Percentiles rank a stretch among this genome's conserved stretches.
Conservation (phyloP, 78 protist species). For the Chrysochromulina tobinii region DNA sequence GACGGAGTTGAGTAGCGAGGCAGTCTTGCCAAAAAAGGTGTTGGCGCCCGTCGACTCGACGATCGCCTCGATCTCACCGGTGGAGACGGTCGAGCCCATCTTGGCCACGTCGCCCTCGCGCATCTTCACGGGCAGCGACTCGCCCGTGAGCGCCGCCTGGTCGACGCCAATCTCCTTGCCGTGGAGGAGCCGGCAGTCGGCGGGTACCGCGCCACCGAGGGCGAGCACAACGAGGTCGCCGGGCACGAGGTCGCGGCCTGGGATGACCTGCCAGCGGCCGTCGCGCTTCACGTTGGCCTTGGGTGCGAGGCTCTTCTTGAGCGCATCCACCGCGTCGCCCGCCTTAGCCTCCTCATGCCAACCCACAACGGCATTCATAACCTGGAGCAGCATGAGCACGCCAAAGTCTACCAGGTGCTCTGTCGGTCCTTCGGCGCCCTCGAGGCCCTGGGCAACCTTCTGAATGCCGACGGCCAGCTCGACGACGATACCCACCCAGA, state of each 20-base stretch:
- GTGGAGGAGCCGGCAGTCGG: not conserved
- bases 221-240: constrained; percentile 49
- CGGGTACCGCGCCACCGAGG: constrained; percentile 20
- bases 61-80: constrained; percentile 67
- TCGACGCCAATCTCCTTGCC: constrained; percentile 2
- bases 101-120: constrained; percentile 22
- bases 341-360: constrained; percentile 73
- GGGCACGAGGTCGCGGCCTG: not conserved
- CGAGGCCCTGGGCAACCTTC: too few relatives aligned
- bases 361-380: not conserved
- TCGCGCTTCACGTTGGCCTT: not conserved
- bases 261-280: not conserved
- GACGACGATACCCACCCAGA: too few relatives aligned
- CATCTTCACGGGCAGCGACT: constrained; percentile 10
- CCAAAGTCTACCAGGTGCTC: not conserved
- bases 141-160: constrained; percentile 52
- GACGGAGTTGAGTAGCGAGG: constrained; percentile 50
- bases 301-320: constrained; percentile 70
- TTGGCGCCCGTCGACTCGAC: not conserved
- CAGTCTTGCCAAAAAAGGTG: constrained; percentile 46
- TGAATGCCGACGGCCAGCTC: too few relatives aligned
- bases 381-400: not conserved
- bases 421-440: too few relatives aligned
- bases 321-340: constrained; percentile 83
- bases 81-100: constrained; percentile 78